Percentiles rank a stretch among this genome's conserved stretches.
Conservation (phyloP, 31 red algal species). For the Bonnemaisonia californica region DNA sequence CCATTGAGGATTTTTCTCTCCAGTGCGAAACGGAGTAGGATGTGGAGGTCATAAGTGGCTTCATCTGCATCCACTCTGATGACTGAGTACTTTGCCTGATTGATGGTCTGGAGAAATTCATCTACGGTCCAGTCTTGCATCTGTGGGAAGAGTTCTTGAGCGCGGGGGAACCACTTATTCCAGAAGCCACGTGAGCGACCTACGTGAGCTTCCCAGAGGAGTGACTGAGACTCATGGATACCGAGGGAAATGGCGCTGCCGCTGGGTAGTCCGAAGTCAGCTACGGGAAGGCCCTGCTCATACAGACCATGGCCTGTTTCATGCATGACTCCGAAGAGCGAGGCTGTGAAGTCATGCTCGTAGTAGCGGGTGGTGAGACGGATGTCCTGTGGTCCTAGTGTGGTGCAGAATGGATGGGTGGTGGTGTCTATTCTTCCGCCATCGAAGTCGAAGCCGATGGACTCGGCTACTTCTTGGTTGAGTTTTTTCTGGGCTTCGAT, state of each 20-base stretch:
- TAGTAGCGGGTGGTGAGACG: conserved; percentile 29
- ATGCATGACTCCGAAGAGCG: conserved; percentile 18
- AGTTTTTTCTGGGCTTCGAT: conserved; percentile 3
- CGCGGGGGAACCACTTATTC: conserved; percentile 2
- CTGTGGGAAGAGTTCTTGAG: conserved; percentile 23
- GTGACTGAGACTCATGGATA: conserved; percentile 25
- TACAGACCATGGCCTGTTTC: conserved; percentile 21
- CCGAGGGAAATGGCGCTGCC: conserved; percentile 2
- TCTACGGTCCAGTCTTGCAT: background rate
- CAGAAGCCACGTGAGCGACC: conserved; percentile 12
- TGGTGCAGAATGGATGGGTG: conserved; percentile 17
- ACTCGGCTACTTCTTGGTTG: conserved; percentile 8
- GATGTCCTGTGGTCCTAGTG: background rate
- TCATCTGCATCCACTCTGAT: conserved; percentile 30
- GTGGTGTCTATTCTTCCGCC: conserved; percentile 11
- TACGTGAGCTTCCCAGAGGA: conserved; percentile 14
- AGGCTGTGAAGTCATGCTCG: background rate
- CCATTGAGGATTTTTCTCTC: background rate
- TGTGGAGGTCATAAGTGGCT: conserved; percentile 19
- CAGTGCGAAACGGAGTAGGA: conserved; percentile 13
- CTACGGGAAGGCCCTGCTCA: conserved; percentile 1
- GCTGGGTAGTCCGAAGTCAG: background rate
- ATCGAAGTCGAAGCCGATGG: conserved; percentile 24
- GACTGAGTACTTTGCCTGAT: background rate
- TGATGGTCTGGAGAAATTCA: conserved; percentile 15